Evolutionary conservation across 2,329 filamentous ascomycete species (phyloP), one percentile per base, ranked within the genome.

Genomic region (Ceratocystiopsis brevicomis): DNA sequence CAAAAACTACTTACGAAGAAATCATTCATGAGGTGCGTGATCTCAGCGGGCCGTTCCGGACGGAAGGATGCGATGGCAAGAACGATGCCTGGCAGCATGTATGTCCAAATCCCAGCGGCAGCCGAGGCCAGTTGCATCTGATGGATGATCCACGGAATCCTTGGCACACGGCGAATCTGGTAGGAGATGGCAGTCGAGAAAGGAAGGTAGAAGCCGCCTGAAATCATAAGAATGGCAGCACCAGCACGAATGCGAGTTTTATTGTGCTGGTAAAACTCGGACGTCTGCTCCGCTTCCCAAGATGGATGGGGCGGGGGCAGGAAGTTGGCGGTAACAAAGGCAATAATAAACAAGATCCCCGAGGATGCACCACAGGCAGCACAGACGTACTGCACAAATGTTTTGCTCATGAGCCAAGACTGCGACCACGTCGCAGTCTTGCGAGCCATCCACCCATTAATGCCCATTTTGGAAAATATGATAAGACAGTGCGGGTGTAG

Each of bases 151-250:
- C 42, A 46, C 4, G 45, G 45, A 13, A 46, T 38, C 4, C 37
- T 30, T 12, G 45, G 45, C n/a, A 46, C 39, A 21, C 45, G 45
- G 32, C 42, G 45, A 13, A 46, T 46, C 39, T 46, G 45, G 39
- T 46, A 43, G 2, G 45, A 43, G 16, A 46, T 46, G 16, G 45
- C 45, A 1, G 41, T 40, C 8, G 41, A 46, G 21, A 46, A 46
- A 8, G 45, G 45, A 1, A 46, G 32, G 33, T 44, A 46, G 19
- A 46, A 46, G 9, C 41, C 45, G 21, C 45, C 45, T 1, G 39
- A 17, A 25, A 46, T 44, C 45, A 46, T 46, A 10, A 44, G 37
- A 15, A 46, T 38, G 15, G 42, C 37, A 6, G 41, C 42, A 4
- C 45, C 45, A 1, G 39, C 42, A 10, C 39, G 45, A 9, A 46